Conservation (phyloP, 306 rosid species). For the Mucuna pruriens region DNA sequence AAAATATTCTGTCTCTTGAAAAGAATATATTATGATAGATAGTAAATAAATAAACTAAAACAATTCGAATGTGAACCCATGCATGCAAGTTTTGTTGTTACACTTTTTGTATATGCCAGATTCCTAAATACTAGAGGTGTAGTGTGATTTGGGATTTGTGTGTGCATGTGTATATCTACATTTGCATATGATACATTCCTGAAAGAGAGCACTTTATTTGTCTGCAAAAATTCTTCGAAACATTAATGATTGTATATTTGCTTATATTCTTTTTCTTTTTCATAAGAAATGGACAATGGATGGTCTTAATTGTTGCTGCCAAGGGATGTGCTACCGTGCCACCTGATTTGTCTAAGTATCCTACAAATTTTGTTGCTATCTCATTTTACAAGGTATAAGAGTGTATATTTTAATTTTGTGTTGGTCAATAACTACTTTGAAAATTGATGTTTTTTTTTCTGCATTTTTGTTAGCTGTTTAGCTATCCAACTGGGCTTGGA, state of each 20-base stretch:
- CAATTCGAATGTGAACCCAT: not conserved
- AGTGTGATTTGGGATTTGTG: not conserved
- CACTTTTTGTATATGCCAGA: not conserved
- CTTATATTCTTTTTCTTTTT: constrained; percentile 21
- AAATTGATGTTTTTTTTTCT: too few relatives aligned
- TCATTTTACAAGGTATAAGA: too few relatives aligned
- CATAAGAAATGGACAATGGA: constrained; percentile 65
- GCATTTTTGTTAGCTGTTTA: too few relatives aligned
- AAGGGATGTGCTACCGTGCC: too few relatives aligned
- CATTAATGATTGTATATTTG: constrained; percentile 17
- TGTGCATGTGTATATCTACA: not conserved
- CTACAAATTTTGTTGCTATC: too few relatives aligned
- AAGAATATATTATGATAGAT: constrained; percentile 3
- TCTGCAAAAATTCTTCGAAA: constrained; percentile 1
- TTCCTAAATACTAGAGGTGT: too few relatives aligned
- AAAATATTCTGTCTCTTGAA: constrained; percentile 6
- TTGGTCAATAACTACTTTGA: too few relatives aligned
- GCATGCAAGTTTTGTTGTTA: too few relatives aligned
- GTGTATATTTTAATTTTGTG: too few relatives aligned
- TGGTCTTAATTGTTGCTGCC: constrained; percentile 91
- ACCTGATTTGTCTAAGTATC: too few relatives aligned
- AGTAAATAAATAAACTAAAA: constrained; percentile 10
- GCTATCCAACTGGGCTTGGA: too few relatives aligned
- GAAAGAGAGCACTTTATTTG: not conserved
- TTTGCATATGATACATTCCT: too few relatives aligned